These are phyloP conservation scores for Jatropha podagrica DNA, from an alignment of 441 rosid species.

Conservation along the genomic window DNA sequence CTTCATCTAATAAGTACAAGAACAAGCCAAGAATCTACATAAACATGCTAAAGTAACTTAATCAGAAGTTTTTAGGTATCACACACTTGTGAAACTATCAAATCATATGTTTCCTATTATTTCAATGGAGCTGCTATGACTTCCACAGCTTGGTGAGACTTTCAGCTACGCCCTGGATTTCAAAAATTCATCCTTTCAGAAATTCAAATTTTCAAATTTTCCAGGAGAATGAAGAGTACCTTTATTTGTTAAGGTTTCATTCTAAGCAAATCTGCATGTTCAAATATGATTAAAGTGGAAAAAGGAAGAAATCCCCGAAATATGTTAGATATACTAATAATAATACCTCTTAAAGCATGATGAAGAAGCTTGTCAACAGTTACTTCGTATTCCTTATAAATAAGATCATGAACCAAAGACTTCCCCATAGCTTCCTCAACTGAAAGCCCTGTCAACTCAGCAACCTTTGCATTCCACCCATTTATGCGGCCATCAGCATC, in stretches of 20 bases:
- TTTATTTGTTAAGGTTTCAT: constrained; percentile 10
- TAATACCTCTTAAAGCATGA: constrained; percentile 73
- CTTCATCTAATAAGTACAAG: neutral
- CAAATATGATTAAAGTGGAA: neutral
- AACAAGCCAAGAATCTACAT: neutral
- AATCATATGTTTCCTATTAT: neutral
- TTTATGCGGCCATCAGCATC: constrained; percentile 74
- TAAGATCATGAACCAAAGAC: constrained; percentile 75
- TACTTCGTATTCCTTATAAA: constrained; percentile 71
- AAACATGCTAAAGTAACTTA: neutral
- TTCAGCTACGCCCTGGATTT: neutral
- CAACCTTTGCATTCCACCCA: constrained; percentile 95
- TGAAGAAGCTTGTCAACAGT: constrained; percentile 68
- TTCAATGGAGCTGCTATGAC: neutral
- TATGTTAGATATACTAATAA: neutral
- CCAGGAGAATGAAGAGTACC: neutral
- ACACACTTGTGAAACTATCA: neutral
- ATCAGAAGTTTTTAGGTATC: neutral
- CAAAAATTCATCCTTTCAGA: constrained; percentile 4
- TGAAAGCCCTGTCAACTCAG: constrained; percentile 80
- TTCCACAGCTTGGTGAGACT: neutral
- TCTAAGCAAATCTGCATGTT: constrained; percentile 18
- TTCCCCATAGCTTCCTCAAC: constrained; percentile 98
- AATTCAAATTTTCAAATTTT: constrained; percentile 3
- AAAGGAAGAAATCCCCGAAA: neutral